A percentile compares a stretch with the other conserved stretches of the same genome.
These are phyloP conservation scores for Ceratocystis colombiana DNA, from an alignment of 2,329 filamentous ascomycete genomes.

Conservation along the genomic window DNA sequence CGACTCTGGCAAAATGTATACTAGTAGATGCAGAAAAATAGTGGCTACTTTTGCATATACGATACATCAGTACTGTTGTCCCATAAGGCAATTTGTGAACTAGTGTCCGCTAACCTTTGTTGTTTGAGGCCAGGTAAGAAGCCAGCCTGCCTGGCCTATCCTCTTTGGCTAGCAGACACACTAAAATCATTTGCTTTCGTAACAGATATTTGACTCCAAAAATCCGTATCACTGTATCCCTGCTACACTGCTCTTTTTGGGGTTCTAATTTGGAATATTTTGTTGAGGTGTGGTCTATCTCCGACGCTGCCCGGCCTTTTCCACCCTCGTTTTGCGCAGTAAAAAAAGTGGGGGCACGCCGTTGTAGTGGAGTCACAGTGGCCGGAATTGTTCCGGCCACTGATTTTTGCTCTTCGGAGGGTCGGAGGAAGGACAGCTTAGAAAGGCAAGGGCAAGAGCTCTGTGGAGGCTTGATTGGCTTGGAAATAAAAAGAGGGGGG, in stretches of 20 bases:
- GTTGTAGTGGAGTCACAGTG: conserved; percentile 18
- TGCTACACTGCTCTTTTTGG: neutral
- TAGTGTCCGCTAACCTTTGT: neutral
- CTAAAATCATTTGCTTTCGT: neutral
- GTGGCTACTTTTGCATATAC: neutral
- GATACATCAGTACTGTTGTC: neutral
- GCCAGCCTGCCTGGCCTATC: neutral
- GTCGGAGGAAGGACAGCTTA: conserved; percentile 4
- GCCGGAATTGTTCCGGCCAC: conserved; percentile 24
- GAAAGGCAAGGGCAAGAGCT: neutral
- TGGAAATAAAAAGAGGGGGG: neutral
- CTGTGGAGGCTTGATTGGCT: neutral
- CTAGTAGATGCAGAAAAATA: neutral
- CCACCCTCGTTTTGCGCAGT: neutral
- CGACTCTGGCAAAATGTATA: neutral
- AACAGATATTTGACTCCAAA: conserved; percentile 2
- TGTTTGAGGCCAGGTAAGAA: neutral
- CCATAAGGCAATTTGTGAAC: neutral
- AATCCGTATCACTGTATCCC: neutral
- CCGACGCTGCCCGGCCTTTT: conserved; percentile 11
- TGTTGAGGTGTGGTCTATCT: conserved; percentile 13
- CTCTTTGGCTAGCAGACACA: neutral
- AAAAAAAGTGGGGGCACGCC: conserved; percentile 10
- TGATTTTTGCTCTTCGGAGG: neutral
- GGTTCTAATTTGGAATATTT: neutral